These are phyloP conservation scores for Talaromyces sp. DNA, from an alignment of 2,329 filamentous ascomycete species.

Conservation along the genomic window DNA sequence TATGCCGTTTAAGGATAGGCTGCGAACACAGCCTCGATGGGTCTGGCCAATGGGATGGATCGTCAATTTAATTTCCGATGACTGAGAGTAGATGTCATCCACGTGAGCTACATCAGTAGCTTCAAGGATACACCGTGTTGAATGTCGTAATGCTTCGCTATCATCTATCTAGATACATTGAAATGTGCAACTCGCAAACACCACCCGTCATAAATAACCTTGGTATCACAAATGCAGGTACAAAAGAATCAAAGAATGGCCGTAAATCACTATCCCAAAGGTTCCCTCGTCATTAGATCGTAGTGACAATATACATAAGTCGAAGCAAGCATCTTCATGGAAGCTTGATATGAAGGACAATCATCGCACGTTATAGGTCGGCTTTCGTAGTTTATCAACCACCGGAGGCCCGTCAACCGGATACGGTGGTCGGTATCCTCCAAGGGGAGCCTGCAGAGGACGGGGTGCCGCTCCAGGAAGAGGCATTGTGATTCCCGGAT, in stretches of 20 bases:
- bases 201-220: neutral
- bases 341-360: neutral
- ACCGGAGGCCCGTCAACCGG: slow-evolving; percentile 76
- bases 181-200: slow-evolving; percentile 1
- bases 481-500: slow-evolving; percentile 35
- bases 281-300: neutral
- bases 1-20: neutral
- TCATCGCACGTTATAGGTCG: slow-evolving; percentile 61
- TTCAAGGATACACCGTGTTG: neutral
- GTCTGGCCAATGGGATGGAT: neutral
- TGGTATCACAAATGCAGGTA: slow-evolving; percentile 17
- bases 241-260: neutral
- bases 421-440: slow-evolving; percentile 63
- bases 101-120: neutral
- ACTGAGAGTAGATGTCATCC: too few species aligned
- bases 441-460: slow-evolving; percentile 20
- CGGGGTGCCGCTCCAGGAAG: slow-evolving; percentile 27
- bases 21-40: neutral
- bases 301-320: neutral
- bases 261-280: neutral
- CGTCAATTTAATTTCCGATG: neutral
- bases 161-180: slow-evolving; percentile 5
- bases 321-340: neutral
- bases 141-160: neutral
- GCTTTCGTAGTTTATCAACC: slow-evolving; percentile 84